Conservation (phyloP, 2,329 filamentous ascomycete species). For the Pestalotiopsis fici region DNA sequence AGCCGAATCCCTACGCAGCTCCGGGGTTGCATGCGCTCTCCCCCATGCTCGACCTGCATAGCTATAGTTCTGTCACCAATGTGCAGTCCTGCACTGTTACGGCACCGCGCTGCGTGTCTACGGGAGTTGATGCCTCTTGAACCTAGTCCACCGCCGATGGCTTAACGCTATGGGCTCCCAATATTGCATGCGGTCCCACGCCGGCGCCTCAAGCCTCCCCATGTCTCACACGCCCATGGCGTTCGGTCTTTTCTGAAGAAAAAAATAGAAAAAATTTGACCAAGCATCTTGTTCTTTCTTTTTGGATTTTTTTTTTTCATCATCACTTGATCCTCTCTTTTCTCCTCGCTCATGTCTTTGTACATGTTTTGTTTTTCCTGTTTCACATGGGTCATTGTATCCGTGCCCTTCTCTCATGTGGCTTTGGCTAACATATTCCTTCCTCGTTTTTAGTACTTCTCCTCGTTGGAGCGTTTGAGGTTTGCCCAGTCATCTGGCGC, state of each 20-base stretch:
- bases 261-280: background rate
- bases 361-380: background rate
- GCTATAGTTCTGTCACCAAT: background rate
- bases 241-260: background rate
- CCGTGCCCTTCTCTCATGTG: background rate
- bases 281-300: background rate
- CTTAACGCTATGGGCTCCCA: conserved; percentile 21
- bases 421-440: conserved; percentile 18
- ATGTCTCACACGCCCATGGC: conserved; percentile 6
- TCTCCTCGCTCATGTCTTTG: conserved; percentile 10
- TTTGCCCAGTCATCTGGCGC: conserved; percentile 49
- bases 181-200: conserved; percentile 15
- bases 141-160: conserved; percentile 13
- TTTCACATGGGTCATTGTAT: background rate
- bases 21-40: background rate
- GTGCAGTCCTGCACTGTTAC: background rate
- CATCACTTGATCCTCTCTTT: background rate
- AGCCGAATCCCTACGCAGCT: background rate
- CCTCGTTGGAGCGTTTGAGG: conserved; percentile 58
- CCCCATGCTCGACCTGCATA: background rate
- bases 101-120: background rate
- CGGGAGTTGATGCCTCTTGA: background rate
- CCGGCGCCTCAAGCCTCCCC: background rate
- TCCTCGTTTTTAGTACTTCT: conserved; percentile 52
- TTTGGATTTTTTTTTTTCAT: background rate